phyloP scores from a whole-genome alignment of 441 rosid genomes.

The Eutrema salsugineum region DNA sequence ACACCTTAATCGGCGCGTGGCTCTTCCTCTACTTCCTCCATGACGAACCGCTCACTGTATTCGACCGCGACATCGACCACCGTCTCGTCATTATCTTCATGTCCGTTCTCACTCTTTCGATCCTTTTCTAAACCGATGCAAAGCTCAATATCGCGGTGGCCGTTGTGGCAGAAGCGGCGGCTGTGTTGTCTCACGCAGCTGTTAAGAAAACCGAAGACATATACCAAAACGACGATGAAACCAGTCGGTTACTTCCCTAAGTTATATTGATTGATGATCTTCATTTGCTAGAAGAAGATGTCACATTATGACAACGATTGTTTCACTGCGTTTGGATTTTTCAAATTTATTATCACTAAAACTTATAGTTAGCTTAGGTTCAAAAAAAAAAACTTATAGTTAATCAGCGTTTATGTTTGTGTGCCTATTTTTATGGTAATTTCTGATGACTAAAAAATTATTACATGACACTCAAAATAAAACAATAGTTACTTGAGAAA shows the following conservation, averaged over 20 bases:
- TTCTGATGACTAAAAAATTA: neutral
- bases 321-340: neutral
- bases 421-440: too few relatives aligned
- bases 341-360: neutral
- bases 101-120: slow-evolving; percentile 42
- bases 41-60: slow-evolving; percentile 52
- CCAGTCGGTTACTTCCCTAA: slow-evolving; percentile 28
- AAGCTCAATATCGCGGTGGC: slow-evolving; percentile 48
- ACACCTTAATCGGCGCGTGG: slow-evolving; percentile 54
- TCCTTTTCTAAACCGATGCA: slow-evolving; percentile 53
- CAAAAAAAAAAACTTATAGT: too few relatives aligned
- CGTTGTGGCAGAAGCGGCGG: slow-evolving; percentile 36
- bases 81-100: slow-evolving; percentile 42
- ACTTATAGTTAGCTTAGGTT: too few relatives aligned
- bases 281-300: neutral
- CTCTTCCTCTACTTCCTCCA: slow-evolving; percentile 67
- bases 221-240: slow-evolving; percentile 37
- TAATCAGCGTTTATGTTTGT: neutral
- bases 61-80: slow-evolving; percentile 52
- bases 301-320: neutral
- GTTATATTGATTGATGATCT: neutral
- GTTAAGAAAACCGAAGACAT: slow-evolving; percentile 57
- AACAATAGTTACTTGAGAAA: neutral
- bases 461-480: neutral
- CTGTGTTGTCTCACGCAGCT: slow-evolving; percentile 46